These are phyloP conservation scores for Penicillium bialowiezense DNA, from an alignment of 495 filamentous ascomycete genomes.

Conservation along the genomic window DNA sequence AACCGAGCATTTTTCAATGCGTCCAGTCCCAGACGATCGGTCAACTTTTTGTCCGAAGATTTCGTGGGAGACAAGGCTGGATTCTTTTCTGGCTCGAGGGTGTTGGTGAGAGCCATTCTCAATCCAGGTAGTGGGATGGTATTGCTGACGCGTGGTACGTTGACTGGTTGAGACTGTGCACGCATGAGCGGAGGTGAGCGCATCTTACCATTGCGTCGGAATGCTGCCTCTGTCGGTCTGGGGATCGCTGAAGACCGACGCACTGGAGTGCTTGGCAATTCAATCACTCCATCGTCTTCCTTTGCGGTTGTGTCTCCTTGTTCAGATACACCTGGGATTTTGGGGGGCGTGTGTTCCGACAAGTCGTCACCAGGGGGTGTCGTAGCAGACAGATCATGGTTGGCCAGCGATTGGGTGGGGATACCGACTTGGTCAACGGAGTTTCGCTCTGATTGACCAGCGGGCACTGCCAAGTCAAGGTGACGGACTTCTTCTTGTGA, in stretches of 20 bases:
- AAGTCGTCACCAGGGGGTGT: conserved; percentile 5
- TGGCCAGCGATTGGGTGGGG: conserved; percentile 2
- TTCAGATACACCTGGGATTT: background rate
- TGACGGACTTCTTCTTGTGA: conserved; percentile 58
- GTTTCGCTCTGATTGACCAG: conserved; percentile 28
- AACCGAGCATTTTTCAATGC: conserved; percentile 61
- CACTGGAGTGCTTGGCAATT: conserved; percentile 24
- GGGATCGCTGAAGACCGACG: conserved; percentile 49
- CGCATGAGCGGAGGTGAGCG: conserved; percentile 66
- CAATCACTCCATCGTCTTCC: background rate
- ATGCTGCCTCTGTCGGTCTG: conserved; percentile 45
- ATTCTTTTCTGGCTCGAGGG: conserved; percentile 20
- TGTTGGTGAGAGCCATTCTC: conserved; percentile 13
- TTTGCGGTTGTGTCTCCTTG: background rate
- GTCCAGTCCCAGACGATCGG: conserved; percentile 60
- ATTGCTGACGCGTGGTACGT: conserved; percentile 26
- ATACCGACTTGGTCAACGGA: conserved; percentile 7
- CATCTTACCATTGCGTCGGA: conserved; percentile 32
- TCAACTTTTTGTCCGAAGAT: conserved; percentile 67
- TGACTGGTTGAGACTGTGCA: conserved; percentile 66
- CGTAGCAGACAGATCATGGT: conserved; percentile 8
- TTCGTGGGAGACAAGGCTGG: conserved; percentile 31
- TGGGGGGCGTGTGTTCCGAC: conserved; percentile 7
- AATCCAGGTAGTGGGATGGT: conserved; percentile 15
- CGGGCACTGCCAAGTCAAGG: conserved; percentile 67